A percentile compares a stretch with the other conserved stretches of the same genome.
Conservation (phyloP, 257 asterid genomes). For the Solanum clarkiae region DNA sequence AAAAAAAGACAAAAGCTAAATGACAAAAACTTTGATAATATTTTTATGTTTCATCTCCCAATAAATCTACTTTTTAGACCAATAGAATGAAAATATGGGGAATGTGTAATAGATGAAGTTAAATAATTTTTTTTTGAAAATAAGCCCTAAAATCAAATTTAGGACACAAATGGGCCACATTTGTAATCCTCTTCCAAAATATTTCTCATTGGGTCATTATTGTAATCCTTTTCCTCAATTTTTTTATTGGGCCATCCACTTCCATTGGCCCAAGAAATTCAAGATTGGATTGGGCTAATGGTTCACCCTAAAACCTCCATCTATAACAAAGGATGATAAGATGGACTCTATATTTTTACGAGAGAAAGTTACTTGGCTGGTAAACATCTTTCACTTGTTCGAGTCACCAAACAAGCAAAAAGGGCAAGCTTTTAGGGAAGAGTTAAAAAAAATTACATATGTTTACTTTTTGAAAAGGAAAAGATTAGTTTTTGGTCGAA, state of each 20-base stretch:
- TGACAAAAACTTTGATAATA: background rate
- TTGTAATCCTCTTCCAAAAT: background rate
- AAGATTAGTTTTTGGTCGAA: no score
- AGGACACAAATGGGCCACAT: background rate
- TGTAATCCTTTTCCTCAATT: background rate
- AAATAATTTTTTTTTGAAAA: background rate
- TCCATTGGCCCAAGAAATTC: background rate
- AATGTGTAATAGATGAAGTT: background rate
- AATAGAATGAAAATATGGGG: background rate
- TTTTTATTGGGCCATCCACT: background rate
- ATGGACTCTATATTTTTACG: background rate
- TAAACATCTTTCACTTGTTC: accelerated
- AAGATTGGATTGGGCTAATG: background rate
- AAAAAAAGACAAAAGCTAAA: background rate
- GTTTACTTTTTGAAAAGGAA: no score
- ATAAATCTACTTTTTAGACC: background rate
- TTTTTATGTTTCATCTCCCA: background rate
- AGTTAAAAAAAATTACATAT: no score
- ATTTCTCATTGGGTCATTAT: background rate
- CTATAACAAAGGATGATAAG: background rate
- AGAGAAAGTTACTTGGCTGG: background rate
- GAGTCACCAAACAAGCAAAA: no score
- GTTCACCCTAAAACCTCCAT: background rate
- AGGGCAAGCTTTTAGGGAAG: no score
- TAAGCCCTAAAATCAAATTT: background rate